Evolutionary conservation across 202 grass and related monocot genomes (phyloP), one percentile per base, ranked within the genome.

Genomic region (Schoenoplectus tabernaemontani): DNA sequence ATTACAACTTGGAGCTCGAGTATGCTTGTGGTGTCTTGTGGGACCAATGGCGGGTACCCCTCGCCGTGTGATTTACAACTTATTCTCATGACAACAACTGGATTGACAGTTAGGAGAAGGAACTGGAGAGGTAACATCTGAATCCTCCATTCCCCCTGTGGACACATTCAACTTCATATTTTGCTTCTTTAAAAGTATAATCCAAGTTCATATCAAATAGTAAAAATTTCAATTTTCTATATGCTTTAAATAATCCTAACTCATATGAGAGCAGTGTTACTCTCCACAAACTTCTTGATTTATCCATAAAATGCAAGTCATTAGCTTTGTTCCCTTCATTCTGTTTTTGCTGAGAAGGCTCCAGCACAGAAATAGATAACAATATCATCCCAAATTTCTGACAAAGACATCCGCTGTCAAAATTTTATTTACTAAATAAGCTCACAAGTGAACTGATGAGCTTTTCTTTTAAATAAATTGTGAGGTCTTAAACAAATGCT

Each of bases 71-170:
- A 79, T 79, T 64, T 64, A 59, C 19, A 79, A 32, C 20, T 16
- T 28, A 79, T 79, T 79, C 17, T 41, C 88, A 90, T 93, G 32
- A 93, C 86, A 77, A 93, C 91, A 85, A 86, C 77, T 84, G 91
- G 91, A 77, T 67, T 84, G 46, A 93, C 88, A 12, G 88, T 93
- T 74, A 90, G 75, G 70, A 93, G 83, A 80, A 93, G 91, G 86
- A 93, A 93, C 73, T 93, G 86, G 63, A 93, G 91, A 79, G 91
- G 91, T 69, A 93, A 83, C 88, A 90, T 93, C 71, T 84, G 85
- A 80, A 93, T 53, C 58, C 85, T 83, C 88, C 91, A 93, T 54
- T 90, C 88, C 15, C 87, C 91, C 91, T 93, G 83, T 80, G 9
- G 20, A 41, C 43, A 43, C 62, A 82, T 70, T 82, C 16, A 46